Percentiles rank a stretch among this genome's conserved stretches.
Evolutionary conservation across 257 asterid species (phyloP).

Genomic region (Vinca minor): DNA sequence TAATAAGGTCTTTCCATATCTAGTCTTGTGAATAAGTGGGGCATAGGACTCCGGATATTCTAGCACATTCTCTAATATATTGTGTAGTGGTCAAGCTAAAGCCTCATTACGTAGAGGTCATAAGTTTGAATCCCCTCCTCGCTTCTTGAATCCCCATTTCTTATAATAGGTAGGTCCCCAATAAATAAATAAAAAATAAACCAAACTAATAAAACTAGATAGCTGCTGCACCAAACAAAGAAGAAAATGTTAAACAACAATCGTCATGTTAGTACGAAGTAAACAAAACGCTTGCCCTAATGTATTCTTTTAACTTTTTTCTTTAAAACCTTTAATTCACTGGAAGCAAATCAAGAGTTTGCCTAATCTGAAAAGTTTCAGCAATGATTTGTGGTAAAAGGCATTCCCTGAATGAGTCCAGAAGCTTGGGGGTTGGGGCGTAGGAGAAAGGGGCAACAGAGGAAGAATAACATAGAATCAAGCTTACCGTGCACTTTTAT

Average conservation of each 20-base stretch:
- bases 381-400: no score
- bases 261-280: neutral
- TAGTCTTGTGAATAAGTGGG: no score
- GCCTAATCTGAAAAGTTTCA: neutral
- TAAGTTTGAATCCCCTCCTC: no score
- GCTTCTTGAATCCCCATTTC: no score
- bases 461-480: neutral
- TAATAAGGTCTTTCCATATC: no score
- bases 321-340: neutral
- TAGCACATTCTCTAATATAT: no score
- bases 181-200: no score
- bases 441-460: neutral
- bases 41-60: no score
- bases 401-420: no score
- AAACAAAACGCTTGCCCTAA: neutral
- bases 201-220: constrained; percentile 13
- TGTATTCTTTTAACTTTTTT: neutral
- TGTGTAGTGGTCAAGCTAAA: no score
- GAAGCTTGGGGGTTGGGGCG: neutral
- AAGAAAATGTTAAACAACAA: neutral
- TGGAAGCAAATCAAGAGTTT: neutral
- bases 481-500: neutral
- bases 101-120: no score
- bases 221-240: constrained; percentile 8
- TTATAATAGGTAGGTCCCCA: no score